Percentiles rank a stretch among this genome's conserved stretches.
Evolutionary conservation across 2,329 filamentous ascomycete genomes (phyloP).

Genomic region (Ampelomyces quisqualis): DNA sequence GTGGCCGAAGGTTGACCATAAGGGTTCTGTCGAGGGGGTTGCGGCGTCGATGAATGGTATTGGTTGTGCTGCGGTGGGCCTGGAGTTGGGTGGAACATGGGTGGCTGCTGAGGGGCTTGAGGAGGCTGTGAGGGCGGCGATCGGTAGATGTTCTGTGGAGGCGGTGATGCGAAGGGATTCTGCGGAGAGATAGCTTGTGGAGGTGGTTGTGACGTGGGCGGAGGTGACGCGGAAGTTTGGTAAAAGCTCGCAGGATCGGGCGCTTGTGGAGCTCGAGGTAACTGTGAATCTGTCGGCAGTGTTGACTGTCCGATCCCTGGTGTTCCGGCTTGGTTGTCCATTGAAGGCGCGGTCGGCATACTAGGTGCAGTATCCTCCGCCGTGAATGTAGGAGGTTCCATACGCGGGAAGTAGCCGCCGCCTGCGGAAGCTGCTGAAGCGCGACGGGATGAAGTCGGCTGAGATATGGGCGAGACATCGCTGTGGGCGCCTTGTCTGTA

Average conservation of each 20-base stretch:
- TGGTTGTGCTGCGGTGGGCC: conserved; percentile 7
- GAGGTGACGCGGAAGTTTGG: conserved; percentile 42
- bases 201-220: conserved; percentile 29
- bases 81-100: conserved; percentile 10
- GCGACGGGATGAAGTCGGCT: conserved; percentile 47
- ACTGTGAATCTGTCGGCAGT: conserved; percentile 20
- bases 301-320: conserved; percentile 22
- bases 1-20: conserved; percentile 21
- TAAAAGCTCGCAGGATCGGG: conserved; percentile 37
- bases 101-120: conserved; percentile 13
- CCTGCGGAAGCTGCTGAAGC: conserved; percentile 50
- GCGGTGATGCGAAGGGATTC: conserved; percentile 23
- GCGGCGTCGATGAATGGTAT: conserved; percentile 7
- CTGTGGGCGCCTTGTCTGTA: conserved; percentile 44
- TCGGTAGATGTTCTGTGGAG: conserved; percentile 17
- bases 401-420: conserved; percentile 60
- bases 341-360: conserved; percentile 41
- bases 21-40: conserved; percentile 14
- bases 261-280: conserved; percentile 24
- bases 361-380: conserved; percentile 39
- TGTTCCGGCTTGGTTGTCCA: conserved; percentile 31
- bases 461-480: conserved; percentile 57
- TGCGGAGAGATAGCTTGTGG: conserved; percentile 24
- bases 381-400: conserved; percentile 49
- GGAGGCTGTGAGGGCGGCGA: conserved; percentile 11